Evolutionary conservation across 306 rosid species (phyloP).

Genomic region (Ammopiptanthus mongolicus): DNA sequence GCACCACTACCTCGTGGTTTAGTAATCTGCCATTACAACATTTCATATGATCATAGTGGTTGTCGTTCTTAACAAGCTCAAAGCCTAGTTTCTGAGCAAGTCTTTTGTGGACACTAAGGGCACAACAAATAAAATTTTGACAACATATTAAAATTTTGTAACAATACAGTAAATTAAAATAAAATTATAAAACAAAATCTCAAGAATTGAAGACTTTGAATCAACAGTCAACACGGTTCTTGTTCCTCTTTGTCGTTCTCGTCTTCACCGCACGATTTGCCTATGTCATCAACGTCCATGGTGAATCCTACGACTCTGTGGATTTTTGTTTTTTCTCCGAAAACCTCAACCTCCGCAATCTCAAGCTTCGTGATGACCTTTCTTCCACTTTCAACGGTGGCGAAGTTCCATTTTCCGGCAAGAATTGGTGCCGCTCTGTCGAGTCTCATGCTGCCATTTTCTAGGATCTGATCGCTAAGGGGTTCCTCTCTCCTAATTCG

Average conservation of each 20-base stretch:
- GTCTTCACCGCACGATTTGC: conserved; percentile 40
- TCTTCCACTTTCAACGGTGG: background rate
- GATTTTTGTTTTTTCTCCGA: conserved; percentile 44
- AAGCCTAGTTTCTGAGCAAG: no score
- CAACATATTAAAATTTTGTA: no score
- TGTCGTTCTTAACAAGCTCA: no score
- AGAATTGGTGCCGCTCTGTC: conserved; percentile 36
- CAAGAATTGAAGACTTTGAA: no score
- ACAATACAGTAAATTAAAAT: no score
- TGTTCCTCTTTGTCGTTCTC: conserved; percentile 40
- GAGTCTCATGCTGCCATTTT: conserved; percentile 39
- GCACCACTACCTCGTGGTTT: no score
- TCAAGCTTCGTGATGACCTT: background rate
- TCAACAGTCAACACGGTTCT: no score
- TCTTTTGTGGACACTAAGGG: no score
- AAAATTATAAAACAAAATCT: no score
- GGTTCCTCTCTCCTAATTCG: conserved; percentile 30
- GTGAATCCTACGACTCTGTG: conserved; percentile 33
- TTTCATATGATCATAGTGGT: no score
- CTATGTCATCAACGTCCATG: conserved; percentile 37
- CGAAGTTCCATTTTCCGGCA: background rate
- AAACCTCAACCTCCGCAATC: background rate
- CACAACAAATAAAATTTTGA: no score
- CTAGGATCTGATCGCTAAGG: conserved; percentile 45
- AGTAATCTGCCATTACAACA: no score